Evolutionary conservation across 2,329 filamentous ascomycete species (phyloP), one percentile per base, ranked within the genome.

Genomic region (Penicillium aurantiogriseum): DNA sequence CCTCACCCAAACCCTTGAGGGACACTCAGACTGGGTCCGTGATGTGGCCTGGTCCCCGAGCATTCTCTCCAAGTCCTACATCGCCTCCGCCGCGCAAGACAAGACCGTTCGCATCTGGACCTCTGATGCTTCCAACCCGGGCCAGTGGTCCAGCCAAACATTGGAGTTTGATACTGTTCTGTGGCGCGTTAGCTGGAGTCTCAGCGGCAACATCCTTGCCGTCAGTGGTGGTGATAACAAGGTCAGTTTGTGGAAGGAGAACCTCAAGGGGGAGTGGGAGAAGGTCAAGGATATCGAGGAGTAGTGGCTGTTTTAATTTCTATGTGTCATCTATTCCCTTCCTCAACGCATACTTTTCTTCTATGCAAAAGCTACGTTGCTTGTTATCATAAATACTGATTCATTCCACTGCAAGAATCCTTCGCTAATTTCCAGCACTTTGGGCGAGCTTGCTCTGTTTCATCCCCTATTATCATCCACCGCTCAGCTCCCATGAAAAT

Each of bases 81-180:
- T 99, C 72, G 94, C 94, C 31, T 93, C 89, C 48, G 94, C 93
- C 11, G 92, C 89, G 53, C 92, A 97, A 79, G 94, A 99, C 76
- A 95, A 96, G 83, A 97, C 92, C 9, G 93, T 97, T 61, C 87
- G 92, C 66, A 97, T 99, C 78, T 99, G 94, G 94, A 97, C 93
- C 10, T 88, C 85, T 29, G 88, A 91, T 68, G 78, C 83, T 27
- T 80, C 83, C 58, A 84, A 81, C 71, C 79, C 85, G 17, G 85
- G 83, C 25, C 86, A 91, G 69, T 99, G 94, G 94, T 86, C 88
- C 57, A 88, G 85, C 76, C 94, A 95, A 76, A 86, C 89, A 40
- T 83, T 99, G 63, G 86, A 88, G 69, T 96, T 99, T 67, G 93
- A 97, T 60, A 87, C 89, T 5, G 88, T 92, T 46, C 85, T 96